Conservation (phyloP, 1,284 basidiomycete genomes). For the Clitocybe nebularis region DNA sequence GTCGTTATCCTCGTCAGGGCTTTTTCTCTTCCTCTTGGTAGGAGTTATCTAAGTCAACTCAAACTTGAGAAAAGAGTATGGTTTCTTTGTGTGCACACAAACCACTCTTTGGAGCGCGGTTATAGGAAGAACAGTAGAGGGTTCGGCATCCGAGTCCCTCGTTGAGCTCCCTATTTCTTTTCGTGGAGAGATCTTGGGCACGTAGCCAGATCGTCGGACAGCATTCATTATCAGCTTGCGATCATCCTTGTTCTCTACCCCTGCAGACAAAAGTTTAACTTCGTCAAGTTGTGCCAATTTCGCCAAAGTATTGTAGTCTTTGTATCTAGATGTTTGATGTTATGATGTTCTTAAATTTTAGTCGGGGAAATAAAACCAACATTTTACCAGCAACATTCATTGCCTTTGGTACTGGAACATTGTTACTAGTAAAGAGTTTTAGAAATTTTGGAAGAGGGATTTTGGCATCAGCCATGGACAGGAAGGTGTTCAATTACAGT, state of each 20-base stretch:
- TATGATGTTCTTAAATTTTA: constrained; percentile 9
- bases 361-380: constrained; percentile 38
- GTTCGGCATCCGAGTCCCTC: constrained; percentile 20
- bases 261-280: constrained; percentile 50
- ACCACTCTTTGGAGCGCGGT: constrained; percentile 23
- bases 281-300: constrained; percentile 59
- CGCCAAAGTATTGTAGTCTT: constrained; percentile 61
- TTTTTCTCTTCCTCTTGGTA: constrained; percentile 51
- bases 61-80: too few species aligned
- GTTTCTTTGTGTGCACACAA: too few species aligned
- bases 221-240: constrained; percentile 62
- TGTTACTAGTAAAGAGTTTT: constrained; percentile 62
- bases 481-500: not conserved
- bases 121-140: constrained; percentile 19
- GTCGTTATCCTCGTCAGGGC: constrained; percentile 50
- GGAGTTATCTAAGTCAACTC: constrained; percentile 42
- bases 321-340: constrained; percentile 58
- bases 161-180: constrained; percentile 16
- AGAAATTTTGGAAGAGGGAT: constrained; percentile 72
- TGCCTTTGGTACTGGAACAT: constrained; percentile 66
- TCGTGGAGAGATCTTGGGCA: constrained; percentile 22
- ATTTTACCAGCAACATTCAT: constrained; percentile 78
- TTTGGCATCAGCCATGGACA: constrained; percentile 29
- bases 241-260: constrained; percentile 67
- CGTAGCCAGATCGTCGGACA: constrained; percentile 61